Conservation (phyloP, 129 eudicot species). For the Saussurea involucrata region DNA sequence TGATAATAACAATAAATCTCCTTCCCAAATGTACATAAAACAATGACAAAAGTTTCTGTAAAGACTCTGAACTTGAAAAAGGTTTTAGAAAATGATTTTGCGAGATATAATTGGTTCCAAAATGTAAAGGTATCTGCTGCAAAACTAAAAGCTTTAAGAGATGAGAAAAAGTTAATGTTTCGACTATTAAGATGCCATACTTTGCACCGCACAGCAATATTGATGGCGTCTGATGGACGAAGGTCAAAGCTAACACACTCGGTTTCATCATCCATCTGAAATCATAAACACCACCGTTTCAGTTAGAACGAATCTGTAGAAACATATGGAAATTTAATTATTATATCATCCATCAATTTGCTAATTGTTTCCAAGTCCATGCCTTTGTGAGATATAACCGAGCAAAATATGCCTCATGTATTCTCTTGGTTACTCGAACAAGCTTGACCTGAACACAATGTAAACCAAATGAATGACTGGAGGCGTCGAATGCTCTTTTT, state of each 20-base stretch:
- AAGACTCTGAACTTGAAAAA: not conserved
- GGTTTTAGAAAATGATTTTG: not conserved
- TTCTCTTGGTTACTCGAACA: conserved; percentile 87
- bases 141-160: not conserved
- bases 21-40: not conserved
- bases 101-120: not conserved
- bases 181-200: conserved; percentile 28
- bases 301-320: not conserved
- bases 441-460: conserved; percentile 64
- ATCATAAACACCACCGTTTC: conserved; percentile 21
- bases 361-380: conserved; percentile 5
- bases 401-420: conserved; percentile 85
- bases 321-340: not conserved
- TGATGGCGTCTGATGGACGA: conserved; percentile 92
- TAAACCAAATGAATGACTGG: not conserved
- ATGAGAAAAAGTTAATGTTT: not conserved
- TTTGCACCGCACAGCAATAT: conserved; percentile 94
- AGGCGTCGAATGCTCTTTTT: not conserved
- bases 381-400: conserved; percentile 78
- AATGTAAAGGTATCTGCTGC: not conserved
- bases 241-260: conserved; percentile 64
- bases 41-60: not conserved
- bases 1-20: not conserved
- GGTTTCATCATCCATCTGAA: conserved; percentile 71
- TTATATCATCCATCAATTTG: not conserved